phyloP scores from a whole-genome alignment of 106 monocot species.

The Apostasia shenzhenica region DNA sequence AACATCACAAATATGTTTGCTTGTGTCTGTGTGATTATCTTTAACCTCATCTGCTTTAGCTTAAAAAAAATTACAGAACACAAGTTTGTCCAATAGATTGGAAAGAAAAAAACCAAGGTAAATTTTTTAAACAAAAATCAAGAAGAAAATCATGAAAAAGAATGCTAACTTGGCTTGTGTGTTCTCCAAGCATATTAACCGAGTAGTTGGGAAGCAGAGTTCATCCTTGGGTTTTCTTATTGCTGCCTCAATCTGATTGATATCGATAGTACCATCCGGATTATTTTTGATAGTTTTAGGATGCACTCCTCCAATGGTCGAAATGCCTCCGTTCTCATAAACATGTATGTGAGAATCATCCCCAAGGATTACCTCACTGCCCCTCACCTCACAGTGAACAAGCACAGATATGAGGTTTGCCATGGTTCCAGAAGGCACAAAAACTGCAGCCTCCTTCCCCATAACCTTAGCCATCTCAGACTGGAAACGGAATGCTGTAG shows the following conservation, averaged over 20 bases:
- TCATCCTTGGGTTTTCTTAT: conserved; percentile 50
- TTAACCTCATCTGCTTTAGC: too few relatives aligned
- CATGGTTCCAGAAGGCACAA: conserved; percentile 98
- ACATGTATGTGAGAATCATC: conserved; percentile 88
- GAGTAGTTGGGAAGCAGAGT: conserved; percentile 80
- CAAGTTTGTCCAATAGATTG: too few relatives aligned
- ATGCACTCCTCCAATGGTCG: conserved; percentile 83
- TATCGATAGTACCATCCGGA: conserved; percentile 83
- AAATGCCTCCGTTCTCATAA: conserved; percentile 96
- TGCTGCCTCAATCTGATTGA: conserved; percentile 54
- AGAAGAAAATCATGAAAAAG: neutral
- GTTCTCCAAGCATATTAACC: conserved; percentile 94
- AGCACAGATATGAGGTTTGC: conserved; percentile 88
- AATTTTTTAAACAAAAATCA: neutral
- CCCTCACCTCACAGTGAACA: conserved; percentile 89
- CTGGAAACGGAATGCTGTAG: conserved; percentile 42
- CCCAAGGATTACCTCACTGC: conserved; percentile 90
- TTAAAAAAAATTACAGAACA: too few relatives aligned
- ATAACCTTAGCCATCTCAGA: conserved; percentile 47
- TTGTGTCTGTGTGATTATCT: too few relatives aligned
- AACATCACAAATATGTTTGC: too few relatives aligned
- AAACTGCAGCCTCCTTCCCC: conserved; percentile 80
- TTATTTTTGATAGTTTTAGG: conserved; percentile 75
- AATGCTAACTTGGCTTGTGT: conserved; percentile 88
- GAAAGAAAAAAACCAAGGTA: neutral